Percentiles rank a stretch among this genome's conserved stretches.
phyloP scores from a whole-genome alignment of 2,329 filamentous ascomycete species.

The Alternaria gaisen region DNA sequence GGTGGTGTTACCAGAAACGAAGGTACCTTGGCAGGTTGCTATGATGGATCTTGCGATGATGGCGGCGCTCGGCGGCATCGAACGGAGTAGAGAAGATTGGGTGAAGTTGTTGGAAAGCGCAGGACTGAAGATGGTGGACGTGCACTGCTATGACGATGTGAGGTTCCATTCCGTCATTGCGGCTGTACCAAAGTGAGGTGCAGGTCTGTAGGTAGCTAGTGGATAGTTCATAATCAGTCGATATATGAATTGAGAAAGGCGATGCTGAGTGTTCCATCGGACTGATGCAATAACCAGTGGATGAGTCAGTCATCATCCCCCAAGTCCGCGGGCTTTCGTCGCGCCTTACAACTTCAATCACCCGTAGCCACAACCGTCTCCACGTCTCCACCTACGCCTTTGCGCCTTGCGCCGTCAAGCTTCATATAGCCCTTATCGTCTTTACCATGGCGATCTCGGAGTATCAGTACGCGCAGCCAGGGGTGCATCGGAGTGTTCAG shows the following conservation, averaged over 20 bases:
- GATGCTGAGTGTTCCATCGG: background rate
- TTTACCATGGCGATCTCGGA: conserved; percentile 3
- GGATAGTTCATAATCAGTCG: background rate
- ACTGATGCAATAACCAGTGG: background rate
- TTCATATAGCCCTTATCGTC: background rate
- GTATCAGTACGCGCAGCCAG: background rate
- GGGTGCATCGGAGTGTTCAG: background rate
- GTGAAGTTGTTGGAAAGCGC: conserved; percentile 28
- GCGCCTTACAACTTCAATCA: background rate
- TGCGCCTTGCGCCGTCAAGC: background rate
- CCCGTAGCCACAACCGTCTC: background rate
- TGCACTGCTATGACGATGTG: conserved; percentile 37
- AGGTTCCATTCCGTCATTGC: conserved; percentile 35
- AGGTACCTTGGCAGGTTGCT: conserved; percentile 41
- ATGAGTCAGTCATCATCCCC: background rate
- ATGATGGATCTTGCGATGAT: conserved; percentile 43
- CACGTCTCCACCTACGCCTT: background rate
- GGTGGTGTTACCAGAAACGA: conserved; percentile 39
- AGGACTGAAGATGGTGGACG: conserved; percentile 36
- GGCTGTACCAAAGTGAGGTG: conserved; percentile 11
- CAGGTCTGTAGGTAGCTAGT: background rate
- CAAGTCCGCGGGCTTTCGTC: background rate
- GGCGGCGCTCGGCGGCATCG: conserved; percentile 33
- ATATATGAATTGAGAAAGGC: background rate
- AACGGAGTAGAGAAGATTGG: conserved; percentile 37